Evolutionary conservation across 441 rosid genomes (phyloP).

Genomic region (Adansonia grandidieri): DNA sequence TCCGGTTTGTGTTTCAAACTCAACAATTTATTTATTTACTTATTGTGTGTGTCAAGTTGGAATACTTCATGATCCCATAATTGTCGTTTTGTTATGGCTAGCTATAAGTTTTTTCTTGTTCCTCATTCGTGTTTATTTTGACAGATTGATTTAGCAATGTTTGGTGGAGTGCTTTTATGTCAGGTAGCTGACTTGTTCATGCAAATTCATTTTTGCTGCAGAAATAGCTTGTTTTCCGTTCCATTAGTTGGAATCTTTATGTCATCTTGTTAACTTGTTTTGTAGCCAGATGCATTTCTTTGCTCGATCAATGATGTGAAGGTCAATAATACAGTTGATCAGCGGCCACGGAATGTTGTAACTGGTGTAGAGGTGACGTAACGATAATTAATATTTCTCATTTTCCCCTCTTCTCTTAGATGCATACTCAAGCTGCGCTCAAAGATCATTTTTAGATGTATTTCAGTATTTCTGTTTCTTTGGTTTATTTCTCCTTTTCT

Average conservation of each 20-base stretch:
- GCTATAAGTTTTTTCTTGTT: conserved; percentile 26
- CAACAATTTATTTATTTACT: conserved; percentile 4
- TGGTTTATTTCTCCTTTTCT: conserved; percentile 19
- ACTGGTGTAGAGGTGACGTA: conserved; percentile 73
- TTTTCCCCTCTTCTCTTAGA: background rate
- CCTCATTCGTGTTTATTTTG: conserved; percentile 28
- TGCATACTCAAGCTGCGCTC: background rate
- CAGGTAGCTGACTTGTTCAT: conserved; percentile 63
- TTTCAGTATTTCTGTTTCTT: background rate
- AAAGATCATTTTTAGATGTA: background rate
- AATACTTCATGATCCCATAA: background rate
- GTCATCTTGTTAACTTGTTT: conserved; percentile 44
- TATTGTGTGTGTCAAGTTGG: conserved; percentile 5
- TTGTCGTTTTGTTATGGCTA: conserved; percentile 22
- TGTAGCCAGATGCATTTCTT: conserved; percentile 99
- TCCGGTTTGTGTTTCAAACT: conserved; percentile 65
- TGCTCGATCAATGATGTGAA: conserved; percentile 94
- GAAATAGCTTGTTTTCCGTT: conserved; percentile 19
- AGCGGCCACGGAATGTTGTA: conserved; percentile 70
- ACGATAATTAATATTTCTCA: background rate
- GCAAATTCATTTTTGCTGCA: background rate
- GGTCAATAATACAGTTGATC: conserved; percentile 73
- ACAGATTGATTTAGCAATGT: conserved; percentile 88
- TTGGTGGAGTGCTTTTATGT: conserved; percentile 92
- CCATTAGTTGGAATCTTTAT: conserved; percentile 23